phyloP scores from a whole-genome alignment of 2,329 filamentous ascomycete species.

The Leptosphaerulina australis region DNA sequence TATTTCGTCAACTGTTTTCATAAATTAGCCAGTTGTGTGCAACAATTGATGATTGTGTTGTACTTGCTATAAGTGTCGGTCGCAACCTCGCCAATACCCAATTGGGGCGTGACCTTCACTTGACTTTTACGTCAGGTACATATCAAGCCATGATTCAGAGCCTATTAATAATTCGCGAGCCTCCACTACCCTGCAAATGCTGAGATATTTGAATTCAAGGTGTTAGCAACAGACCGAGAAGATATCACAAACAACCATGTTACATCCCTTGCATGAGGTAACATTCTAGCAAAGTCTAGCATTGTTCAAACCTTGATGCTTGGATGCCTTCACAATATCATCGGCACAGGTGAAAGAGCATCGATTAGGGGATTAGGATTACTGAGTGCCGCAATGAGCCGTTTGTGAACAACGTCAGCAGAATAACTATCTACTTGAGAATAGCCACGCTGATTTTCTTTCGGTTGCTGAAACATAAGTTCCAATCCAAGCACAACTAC shows the following conservation, averaged over 20 bases:
- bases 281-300: background rate
- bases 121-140: too few relatives aligned
- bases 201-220: background rate
- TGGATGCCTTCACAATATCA: conserved; percentile 7
- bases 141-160: too few relatives aligned
- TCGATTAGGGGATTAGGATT: conserved; percentile 5
- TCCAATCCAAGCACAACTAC: conserved; percentile 45
- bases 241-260: background rate
- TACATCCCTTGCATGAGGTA: conserved; percentile 1
- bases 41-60: background rate
- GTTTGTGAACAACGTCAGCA: conserved; percentile 19
- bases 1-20: background rate
- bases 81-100: background rate
- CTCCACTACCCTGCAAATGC: background rate
- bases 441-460: conserved; percentile 26
- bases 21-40: background rate
- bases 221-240: background rate
- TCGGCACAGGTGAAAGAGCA: conserved; percentile 8
- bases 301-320: background rate
- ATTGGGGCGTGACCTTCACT: background rate
- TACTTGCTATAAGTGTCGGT: background rate
- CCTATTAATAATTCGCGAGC: background rate
- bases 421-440: conserved; percentile 19
- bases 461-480: conserved; percentile 41
- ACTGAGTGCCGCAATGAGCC: conserved; percentile 6